Evolutionary conservation across 2,329 filamentous ascomycete genomes (phyloP).

Genomic region (Lasiodiplodia sp.): DNA sequence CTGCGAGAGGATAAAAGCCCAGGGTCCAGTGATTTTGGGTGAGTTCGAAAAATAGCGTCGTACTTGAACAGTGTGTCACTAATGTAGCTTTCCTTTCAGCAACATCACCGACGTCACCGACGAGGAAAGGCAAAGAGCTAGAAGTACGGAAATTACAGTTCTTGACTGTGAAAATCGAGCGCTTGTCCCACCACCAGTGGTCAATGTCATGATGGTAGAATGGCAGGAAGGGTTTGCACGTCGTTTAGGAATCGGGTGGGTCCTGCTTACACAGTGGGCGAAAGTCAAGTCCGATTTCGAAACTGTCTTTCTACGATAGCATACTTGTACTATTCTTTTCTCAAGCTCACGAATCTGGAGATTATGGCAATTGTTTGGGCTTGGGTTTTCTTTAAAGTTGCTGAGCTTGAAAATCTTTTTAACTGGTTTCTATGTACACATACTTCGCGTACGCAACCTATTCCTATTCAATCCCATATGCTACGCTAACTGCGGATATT

Average conservation of each 20-base stretch:
- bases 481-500: no score
- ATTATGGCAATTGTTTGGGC: no score
- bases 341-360: no score
- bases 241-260: background rate
- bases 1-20: background rate
- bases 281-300: background rate
- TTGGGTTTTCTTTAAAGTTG: no score
- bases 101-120: background rate
- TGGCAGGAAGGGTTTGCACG: background rate
- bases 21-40: background rate
- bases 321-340: no score
- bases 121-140: background rate
- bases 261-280: background rate
- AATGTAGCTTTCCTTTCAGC: background rate
- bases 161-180: background rate
- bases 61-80: background rate
- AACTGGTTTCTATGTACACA: no score
- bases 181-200: background rate
- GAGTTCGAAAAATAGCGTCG: background rate
- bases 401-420: no score
- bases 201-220: background rate
- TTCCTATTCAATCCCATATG: no score
- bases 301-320: background rate
- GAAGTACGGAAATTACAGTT: background rate
- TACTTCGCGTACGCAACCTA: no score